Evolutionary conservation across 139 green algal species (phyloP).

Genomic region (Gonium pectorale): DNA sequence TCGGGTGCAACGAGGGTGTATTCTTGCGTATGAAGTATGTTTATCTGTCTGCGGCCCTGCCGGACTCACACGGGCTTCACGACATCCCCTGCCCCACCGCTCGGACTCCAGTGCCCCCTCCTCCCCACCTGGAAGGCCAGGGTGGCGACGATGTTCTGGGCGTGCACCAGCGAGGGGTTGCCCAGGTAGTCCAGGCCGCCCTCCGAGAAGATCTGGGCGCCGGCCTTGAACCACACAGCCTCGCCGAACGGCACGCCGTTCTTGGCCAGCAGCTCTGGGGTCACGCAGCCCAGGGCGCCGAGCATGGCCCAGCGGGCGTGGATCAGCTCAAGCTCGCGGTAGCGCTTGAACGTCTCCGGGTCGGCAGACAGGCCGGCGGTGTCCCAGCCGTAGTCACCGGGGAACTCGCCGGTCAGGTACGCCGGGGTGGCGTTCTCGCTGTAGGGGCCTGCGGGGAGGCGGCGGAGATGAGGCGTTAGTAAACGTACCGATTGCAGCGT

Average conservation of each 20-base stretch:
- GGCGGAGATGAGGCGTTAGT: too few species aligned
- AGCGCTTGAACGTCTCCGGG: constrained; percentile 81
- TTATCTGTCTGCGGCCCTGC: too few species aligned
- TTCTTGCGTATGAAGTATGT: too few species aligned
- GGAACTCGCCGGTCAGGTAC: constrained; percentile 90
- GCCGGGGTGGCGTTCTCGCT: constrained; percentile 46
- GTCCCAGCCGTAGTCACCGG: constrained; percentile 96
- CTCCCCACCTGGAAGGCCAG: constrained; percentile 92
- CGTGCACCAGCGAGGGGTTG: constrained; percentile 94
- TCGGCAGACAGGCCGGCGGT: constrained; percentile 94
- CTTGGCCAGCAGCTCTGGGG: constrained; percentile 64
- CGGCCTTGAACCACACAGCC: constrained; percentile 97
- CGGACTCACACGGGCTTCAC: too few species aligned
- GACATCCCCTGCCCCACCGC: too few species aligned
- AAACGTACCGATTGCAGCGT: too few species aligned
- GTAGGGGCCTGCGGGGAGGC: constrained; percentile 36
- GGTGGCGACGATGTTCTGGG: constrained; percentile 95
- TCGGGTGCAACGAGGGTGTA: too few species aligned
- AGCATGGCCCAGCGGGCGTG: constrained; percentile 99
- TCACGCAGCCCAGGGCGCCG: constrained; percentile 83
- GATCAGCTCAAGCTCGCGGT: constrained; percentile 97
- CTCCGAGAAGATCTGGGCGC: constrained; percentile 91
- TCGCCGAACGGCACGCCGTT: constrained; percentile 78
- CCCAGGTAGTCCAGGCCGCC: constrained; percentile 95
- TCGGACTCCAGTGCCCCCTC: too few species aligned